Evolutionary conservation across 2,329 filamentous ascomycete genomes (phyloP), one percentile per base, ranked within the genome.

Genomic region (Monascus ruber): DNA sequence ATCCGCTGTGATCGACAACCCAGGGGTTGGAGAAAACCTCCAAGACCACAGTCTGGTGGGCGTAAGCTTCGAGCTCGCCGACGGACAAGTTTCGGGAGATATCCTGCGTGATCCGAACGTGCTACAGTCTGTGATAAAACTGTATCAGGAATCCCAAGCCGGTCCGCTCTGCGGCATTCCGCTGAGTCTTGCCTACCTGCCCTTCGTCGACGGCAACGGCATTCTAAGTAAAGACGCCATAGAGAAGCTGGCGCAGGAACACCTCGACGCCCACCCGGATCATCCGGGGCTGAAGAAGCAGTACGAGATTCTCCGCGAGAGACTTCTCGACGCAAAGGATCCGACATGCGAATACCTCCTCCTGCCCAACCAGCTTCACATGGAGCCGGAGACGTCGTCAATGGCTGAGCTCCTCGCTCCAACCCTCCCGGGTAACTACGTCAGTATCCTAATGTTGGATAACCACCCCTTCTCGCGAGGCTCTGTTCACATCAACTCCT

Each of bases 1-100:
- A n/a, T 51, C 63, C 4, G 55, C 64, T 8, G 59, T 65, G 34
- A 54, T 74, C 11, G 56, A 64, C 31, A 66, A 65, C 32, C 59
- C 64, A 1, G 62, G 59, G 4, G 68, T 74, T 4, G 72, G 72
- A 6, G 65, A 66, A 36, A 72, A 73, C 42, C 60, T 73, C 34
- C 71, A 74, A 45, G 70, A 74, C 35, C 69, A 71, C 50, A 48
- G 57, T 26, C 39, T 66, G n/a, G 38, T 45, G 24, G 53, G 48
- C 5, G 50, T 60, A 25, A 56, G 47, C 27, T 55, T 46, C 9
- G 45, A 53, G 26, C 36, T 53, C 5, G 44, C 43, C 6, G 46
- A 55, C 10, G 45, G 43, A 2, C 49, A 54, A 24, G 11, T 48
- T 11, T 52, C 53, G 1, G 48, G 45, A 5, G 54, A 57, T 28